A percentile compares a stretch with the other conserved stretches of the same genome.
These are phyloP conservation scores for Boletus reticulatus DNA, from an alignment of 768 basidiomycete species.

Conservation along the genomic window DNA sequence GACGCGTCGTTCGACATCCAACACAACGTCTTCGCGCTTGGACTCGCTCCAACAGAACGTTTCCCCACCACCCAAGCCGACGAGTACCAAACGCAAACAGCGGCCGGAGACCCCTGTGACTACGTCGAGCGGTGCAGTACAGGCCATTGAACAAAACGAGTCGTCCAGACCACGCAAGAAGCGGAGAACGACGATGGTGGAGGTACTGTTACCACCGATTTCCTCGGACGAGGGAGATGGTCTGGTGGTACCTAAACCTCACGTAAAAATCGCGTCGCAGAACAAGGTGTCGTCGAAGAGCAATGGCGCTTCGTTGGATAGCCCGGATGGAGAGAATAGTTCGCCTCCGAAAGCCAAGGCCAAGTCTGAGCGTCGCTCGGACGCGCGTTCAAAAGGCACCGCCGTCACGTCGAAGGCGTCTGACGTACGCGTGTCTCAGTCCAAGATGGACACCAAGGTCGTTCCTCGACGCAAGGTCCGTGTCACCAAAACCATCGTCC, in stretches of 20 bases:
- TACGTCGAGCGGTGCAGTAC: not conserved
- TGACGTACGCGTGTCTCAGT: not conserved
- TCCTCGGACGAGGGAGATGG: slow-evolving; percentile 9
- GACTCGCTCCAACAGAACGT: not conserved
- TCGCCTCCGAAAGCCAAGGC: slow-evolving; percentile 3
- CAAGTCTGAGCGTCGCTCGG: not conserved
- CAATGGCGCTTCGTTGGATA: not conserved
- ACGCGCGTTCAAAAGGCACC: not conserved
- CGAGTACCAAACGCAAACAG: slow-evolving; percentile 14
- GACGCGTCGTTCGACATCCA: slow-evolving; percentile 16
- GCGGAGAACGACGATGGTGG: slow-evolving; percentile 9
- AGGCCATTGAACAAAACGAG: not conserved
- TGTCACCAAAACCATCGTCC: not conserved
- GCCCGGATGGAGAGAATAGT: not conserved
- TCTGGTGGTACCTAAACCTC: not conserved
- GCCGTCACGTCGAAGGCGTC: not conserved
- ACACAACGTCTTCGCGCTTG: slow-evolving; percentile 7
- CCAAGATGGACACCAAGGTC: not conserved
- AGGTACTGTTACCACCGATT: slow-evolving; percentile 7
- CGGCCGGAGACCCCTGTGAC: not conserved
- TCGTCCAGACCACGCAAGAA: slow-evolving; percentile 19
- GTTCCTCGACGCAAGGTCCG: not conserved
- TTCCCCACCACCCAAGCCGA: not conserved
- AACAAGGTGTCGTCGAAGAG: not conserved
- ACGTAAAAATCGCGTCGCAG: not conserved